Evolutionary conservation across 2,329 filamentous ascomycete species (phyloP), one percentile per base, ranked within the genome.

Genomic region (Achaetomium macrosporum): DNA sequence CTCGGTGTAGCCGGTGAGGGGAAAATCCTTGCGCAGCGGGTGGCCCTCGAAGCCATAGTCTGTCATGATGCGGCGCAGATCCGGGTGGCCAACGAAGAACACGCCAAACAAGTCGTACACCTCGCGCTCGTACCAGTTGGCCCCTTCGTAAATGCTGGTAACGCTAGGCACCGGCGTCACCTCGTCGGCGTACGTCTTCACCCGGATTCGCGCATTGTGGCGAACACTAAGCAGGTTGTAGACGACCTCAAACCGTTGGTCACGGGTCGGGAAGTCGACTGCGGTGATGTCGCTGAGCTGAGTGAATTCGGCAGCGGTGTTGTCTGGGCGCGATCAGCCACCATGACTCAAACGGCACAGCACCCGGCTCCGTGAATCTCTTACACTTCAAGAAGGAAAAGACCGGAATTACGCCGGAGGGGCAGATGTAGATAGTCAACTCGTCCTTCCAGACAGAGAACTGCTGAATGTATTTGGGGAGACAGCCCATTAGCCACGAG

Each of bases 391-490:
- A 79, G 76, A 99, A 99, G 57, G 81, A 83, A 72, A 99, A 91
- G 65, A 95, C 87, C 37, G 93, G 93, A 62, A 96, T 82, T 63
- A 97, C 84, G 62, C 90, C 93, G 36, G 87, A 75, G 1, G 93
- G 93, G 44, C 89, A 79, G 66, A 97, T 93, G 73, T 95, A 92
- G 70, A 96, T 89, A 64, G 87, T 90, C 68, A 99, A 83, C 74
- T 99, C 93, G 69, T 99, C 93, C 76, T 99, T 99, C 93, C 93
- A 99, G 51, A 99, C 92, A 12, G 91, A 95, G 76, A 97, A 97
- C 75, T 99, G 93, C 76, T 99, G 95, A 65, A 99, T 83, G 74
- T 96, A 96, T 78, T 96, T 97, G 65, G 93, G 95, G 67, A 99
- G 74, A 72, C 89, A 95, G 62, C 90, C 91, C 83, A 99, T 92